These are phyloP conservation scores for Wickerhamiella infanticola DNA, from an alignment of 1,139 yeast species.

Conservation along the genomic window DNA sequence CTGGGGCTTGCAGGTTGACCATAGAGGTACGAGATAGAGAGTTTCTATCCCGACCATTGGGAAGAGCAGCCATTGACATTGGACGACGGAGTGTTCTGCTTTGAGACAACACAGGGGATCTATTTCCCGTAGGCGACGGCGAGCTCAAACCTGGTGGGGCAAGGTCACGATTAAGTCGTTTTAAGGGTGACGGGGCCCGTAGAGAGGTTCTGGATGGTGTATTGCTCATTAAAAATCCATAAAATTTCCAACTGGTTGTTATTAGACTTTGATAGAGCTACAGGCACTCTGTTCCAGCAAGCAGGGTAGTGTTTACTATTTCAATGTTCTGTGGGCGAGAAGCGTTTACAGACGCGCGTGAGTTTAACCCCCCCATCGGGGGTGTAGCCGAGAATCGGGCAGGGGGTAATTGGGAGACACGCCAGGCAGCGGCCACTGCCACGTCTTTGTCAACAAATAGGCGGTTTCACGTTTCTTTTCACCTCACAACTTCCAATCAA, in stretches of 20 bases:
- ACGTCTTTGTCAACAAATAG: constrained; percentile 1
- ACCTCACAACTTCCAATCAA: background rate
- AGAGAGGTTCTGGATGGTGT: background rate
- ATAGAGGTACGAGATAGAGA: constrained; percentile 4
- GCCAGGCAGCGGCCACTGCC: background rate
- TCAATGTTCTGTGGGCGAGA: too few species aligned
- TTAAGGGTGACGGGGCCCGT: constrained; percentile 1
- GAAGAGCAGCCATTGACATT: constrained; percentile 10
- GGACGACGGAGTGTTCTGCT: constrained; percentile 6
- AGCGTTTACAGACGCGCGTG: too few species aligned
- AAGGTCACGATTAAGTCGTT: background rate
- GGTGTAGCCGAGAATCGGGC: background rate
- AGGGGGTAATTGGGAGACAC: background rate
- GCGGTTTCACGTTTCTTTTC: too few species aligned
- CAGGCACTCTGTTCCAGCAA: too few species aligned
- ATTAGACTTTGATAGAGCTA: too few species aligned
- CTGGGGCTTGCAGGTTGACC: constrained; percentile 4
- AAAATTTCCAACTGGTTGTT: too few species aligned
- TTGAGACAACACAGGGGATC: background rate
- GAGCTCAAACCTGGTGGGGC: background rate
- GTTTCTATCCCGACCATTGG: constrained; percentile 5
- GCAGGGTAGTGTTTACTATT: too few species aligned
- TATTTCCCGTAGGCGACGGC: background rate
- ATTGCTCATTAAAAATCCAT: background rate
- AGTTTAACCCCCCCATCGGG: too few species aligned